Evolutionary conservation across 768 basidiomycete species (phyloP), one percentile per base, ranked within the genome.

Genomic region (Pulveroboletus sp.): DNA sequence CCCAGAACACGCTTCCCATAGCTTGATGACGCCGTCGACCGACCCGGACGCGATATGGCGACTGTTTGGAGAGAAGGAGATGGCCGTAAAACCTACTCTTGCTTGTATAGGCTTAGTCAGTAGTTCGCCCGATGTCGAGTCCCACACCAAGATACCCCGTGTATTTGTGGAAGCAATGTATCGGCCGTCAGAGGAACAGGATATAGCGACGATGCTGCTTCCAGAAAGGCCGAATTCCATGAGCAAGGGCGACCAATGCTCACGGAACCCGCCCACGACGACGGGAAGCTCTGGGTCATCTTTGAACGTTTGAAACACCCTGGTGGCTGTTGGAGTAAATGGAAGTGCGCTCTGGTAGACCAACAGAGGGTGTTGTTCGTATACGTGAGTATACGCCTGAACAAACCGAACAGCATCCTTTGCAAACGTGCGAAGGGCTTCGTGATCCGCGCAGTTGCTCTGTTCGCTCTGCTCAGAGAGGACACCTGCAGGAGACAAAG

Each of bases 351-450:
- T 57, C 20, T 57, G 55, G 52, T 68, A 68, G 27, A 68, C 68
- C 19, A 67, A 52, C 20, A 67, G 65, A 5, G 65, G 65, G 37
- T 67, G 65, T 19, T 65, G 65, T 49, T 67, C 65, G 37, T 69
- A 69, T 8, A 54, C 63, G 4, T 59, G 58, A 29, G 56, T 52
- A 45, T 59, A 65, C 3, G 67, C 63, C 42, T 69, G 65, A 32
- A 63, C 67, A 32, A 67, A 67, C 20, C 65, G 63, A n/a, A 63
- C 55, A 19, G 61, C 58, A 26, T 69, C 65, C 38, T 49, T 61
- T n/a, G 43, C 35, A 39, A 67, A 63, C 3, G 10, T 29, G 30
- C 50, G 5, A 24, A 69, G 57, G 16, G 42, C 54, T 22, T 54
- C 53, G 19, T 65, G 50, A 24, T 45, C 30, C 12, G 17, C 8